A percentile compares a stretch with the other conserved stretches of the same genome.
phyloP scores from a whole-genome alignment of 2,329 filamentous ascomycete species.

The Claviceps sp. region DNA sequence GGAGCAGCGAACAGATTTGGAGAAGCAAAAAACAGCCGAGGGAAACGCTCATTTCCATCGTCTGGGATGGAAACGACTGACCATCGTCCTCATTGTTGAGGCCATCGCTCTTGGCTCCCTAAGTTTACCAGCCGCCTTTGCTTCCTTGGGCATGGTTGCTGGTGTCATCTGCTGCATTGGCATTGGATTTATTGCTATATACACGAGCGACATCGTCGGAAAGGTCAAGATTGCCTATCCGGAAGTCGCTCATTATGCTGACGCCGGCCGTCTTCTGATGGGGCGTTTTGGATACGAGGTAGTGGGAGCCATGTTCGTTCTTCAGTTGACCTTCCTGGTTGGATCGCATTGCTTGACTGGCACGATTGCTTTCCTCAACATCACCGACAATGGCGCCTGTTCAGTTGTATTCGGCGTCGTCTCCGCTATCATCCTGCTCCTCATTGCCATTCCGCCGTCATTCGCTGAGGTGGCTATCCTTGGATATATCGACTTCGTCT shows the following conservation, averaged over 20 bases:
- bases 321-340: conserved; percentile 57
- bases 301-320: conserved; percentile 44
- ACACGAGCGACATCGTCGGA: conserved; percentile 33
- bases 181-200: conserved; percentile 32
- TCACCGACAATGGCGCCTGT: conserved; percentile 42
- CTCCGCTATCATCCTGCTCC: conserved; percentile 31
- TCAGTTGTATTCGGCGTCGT: conserved; percentile 31
- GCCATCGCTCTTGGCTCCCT: conserved; percentile 41
- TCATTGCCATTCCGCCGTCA: conserved; percentile 33
- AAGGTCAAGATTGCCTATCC: conserved; percentile 38
- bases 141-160: conserved; percentile 40
- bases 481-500: conserved; percentile 44
- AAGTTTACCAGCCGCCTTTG: conserved; percentile 37
- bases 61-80: conserved; percentile 43
- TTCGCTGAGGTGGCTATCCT: conserved; percentile 36
- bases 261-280: conserved; percentile 49
- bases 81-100: conserved; percentile 41
- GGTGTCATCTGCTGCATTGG: conserved; percentile 29
- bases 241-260: conserved; percentile 51
- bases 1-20: conserved; percentile 24
- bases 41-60: conserved; percentile 36
- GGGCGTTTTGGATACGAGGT: conserved; percentile 49
- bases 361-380: conserved; percentile 52
- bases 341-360: conserved; percentile 61
- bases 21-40: conserved; percentile 31